Evolutionary conservation across 2,329 filamentous ascomycete species (phyloP), one percentile per base, ranked within the genome.

Genomic region (Stachybotrys chartarum): DNA sequence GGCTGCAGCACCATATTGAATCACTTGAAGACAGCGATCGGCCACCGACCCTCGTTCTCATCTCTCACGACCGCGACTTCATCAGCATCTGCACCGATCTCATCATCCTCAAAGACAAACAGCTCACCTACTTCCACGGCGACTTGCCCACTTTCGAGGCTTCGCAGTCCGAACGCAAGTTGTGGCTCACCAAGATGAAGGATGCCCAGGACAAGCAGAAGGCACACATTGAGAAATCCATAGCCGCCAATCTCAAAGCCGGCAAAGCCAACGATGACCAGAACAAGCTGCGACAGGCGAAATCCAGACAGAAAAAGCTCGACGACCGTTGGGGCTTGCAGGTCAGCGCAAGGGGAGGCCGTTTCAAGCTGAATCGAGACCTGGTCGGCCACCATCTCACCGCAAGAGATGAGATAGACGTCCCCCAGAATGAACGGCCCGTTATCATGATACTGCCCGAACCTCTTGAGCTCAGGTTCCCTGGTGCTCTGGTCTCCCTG

Each of bases 61-160:
- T 94, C 3, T 94, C 90, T 0, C 91, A 96, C 71, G 91, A 96
- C 68, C 82, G 90, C 16, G 86, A 88, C 60, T 95, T 96, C 65
- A 82, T 87, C 51, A 86, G 90, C 53, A 80, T 85, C 0, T 86
- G 91, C 59, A 91, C 87, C 8, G 88, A 95, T 68, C 79, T 93
- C 3, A 77, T 95, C 24, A 83, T 95, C 39, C 73, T 95, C 18
- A 84, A 85, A 32, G 86, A 93, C 55, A 84, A 89, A 63, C 77
- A 78, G 16, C 75, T 95, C 1, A 82, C 83, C 2, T 87, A 87
- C 55, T 94, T 94, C 70, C 84, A 86, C 51, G 90, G 90, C 1
- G 87, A 88, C 56, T 75, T 95, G 0, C 78, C 84, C 0, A 80
- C 83, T 0, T 95, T 91, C 67, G 88, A 93, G 63, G 72, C 79